Evolutionary conservation across 1,284 basidiomycete species (phyloP), one percentile per base, ranked within the genome.

Genomic region (Austroboletus rostrupii): DNA sequence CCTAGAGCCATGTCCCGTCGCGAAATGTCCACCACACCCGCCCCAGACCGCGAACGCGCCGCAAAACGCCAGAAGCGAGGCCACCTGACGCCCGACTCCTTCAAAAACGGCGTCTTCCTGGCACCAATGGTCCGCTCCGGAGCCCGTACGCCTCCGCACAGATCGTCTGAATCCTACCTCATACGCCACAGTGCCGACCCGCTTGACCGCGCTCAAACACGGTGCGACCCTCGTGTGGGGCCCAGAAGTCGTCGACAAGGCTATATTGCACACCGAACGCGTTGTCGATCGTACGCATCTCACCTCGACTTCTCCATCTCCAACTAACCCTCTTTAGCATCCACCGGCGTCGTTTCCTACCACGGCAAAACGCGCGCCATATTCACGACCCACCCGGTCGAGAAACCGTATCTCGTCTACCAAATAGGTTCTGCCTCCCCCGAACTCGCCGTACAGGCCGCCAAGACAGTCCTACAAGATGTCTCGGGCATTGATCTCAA

Each of bases 111-210:
- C 21, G 73, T 94, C 31, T 86, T 94, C 62, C 79, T 97, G 20
- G 94, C 94, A 11, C 94, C 94, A 6, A 97, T 97, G 94, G 94
- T 97, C 47, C 81, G 93, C 60, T 94, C 91, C 47, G 92, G 94
- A 53, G 85, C 86, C 57, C 73, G 92, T 95, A 70, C 67, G 87
- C 77, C 44, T 17, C 3, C 33, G 41, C 47, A 13, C 19, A 14
- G 5, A 33, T n/a, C 1, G 28, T 28, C 33, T n/a, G 28, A 9
- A 13, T 26, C 6, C 12, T 8, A 21, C 19, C 17, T 20, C 40
- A 17, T 31, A 43, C 23, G 39, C 40, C 43, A 48, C 60, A 91
- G 87, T 93, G 29, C 90, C 88, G 1, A 91, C 87, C 6, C 84
- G 93, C 36, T 69, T 96, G 16, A 87, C 93, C 56, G 85, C 92